Evolutionary conservation across 345 rosid genomes (phyloP).

Genomic region (Toxicodendron radicans): DNA sequence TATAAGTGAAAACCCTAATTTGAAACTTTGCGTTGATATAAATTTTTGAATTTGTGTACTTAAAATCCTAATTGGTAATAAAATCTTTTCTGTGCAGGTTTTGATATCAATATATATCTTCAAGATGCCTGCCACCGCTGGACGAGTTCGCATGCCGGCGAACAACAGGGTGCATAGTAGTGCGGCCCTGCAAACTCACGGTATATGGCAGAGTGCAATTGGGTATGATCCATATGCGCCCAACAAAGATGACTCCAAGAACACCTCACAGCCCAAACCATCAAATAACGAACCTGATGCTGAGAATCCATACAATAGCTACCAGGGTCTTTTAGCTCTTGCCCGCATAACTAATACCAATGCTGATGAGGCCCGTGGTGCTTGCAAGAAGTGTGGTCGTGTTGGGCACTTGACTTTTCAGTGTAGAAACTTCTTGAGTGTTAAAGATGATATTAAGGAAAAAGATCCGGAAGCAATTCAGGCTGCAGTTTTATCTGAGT

Average conservation of each 20-base stretch:
- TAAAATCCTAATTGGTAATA: not conserved
- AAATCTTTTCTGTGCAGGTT: not conserved
- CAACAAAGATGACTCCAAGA: slow-evolving; percentile 70
- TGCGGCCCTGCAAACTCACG: slow-evolving; percentile 96
- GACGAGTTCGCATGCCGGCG: slow-evolving; percentile 99
- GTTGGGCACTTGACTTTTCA: slow-evolving; percentile 91
- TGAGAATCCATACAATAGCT: slow-evolving; percentile 77
- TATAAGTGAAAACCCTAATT: not conserved
- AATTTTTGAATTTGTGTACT: not conserved
- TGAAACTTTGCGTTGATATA: not conserved
- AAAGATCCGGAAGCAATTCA: slow-evolving; percentile 57
- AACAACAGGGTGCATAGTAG: slow-evolving; percentile 98
- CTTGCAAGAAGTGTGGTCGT: slow-evolving; percentile 92
- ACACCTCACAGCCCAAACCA: slow-evolving; percentile 35
- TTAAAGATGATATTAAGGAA: slow-evolving; percentile 70
- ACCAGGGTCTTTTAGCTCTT: slow-evolving; percentile 82
- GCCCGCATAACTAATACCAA: slow-evolving; percentile 77
- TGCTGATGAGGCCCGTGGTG: slow-evolving; percentile 84
- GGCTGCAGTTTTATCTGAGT: slow-evolving; percentile 63
- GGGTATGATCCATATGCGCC: slow-evolving; percentile 98
- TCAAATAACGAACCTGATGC: slow-evolving; percentile 55
- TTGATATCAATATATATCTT: slow-evolving; percentile 6
- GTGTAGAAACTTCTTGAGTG: slow-evolving; percentile 82
- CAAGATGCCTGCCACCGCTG: slow-evolving; percentile 99
- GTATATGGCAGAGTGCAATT: slow-evolving; percentile 98